phyloP scores from a whole-genome alignment of 2,329 filamentous ascomycete species.

The Zalaria sp. region DNA sequence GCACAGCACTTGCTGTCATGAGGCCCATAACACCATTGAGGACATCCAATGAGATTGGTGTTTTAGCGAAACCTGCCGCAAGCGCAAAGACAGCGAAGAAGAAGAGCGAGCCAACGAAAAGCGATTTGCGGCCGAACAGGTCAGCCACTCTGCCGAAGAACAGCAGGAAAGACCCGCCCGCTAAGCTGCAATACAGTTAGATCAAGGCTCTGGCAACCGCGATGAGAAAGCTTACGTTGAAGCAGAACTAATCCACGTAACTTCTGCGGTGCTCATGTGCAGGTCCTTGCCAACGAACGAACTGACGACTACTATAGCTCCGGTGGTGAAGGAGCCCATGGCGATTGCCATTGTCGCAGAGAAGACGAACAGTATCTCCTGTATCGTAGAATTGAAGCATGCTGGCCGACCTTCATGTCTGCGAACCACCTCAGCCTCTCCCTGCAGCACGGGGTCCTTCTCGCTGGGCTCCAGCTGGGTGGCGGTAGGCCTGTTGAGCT shows the following conservation, averaged over 20 bases:
- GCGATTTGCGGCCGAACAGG: conserved; percentile 46
- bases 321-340: conserved; percentile 45
- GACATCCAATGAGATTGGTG: conserved; percentile 45
- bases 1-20: conserved; percentile 48
- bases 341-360: conserved; percentile 55
- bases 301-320: conserved; percentile 47
- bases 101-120: conserved; percentile 47
- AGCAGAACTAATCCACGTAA: conserved; percentile 55
- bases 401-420: conserved; percentile 27
- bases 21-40: conserved; percentile 51
- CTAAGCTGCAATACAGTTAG: conserved; percentile 29
- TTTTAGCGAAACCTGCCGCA: conserved; percentile 44
- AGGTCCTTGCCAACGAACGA: conserved; percentile 46
- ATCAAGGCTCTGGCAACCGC: neutral
- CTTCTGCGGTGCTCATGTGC: conserved; percentile 48
- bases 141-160: conserved; percentile 54
- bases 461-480: neutral
- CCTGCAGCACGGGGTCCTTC: neutral
- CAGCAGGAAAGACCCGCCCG: conserved; percentile 50
- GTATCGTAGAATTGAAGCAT: conserved; percentile 47
- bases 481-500: neutral
- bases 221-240: conserved; percentile 29
- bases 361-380: conserved; percentile 51
- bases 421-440: neutral
- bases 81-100: conserved; percentile 44